Evolutionary conservation across 345 rosid genomes (phyloP), one percentile per base, ranked within the genome.

Genomic region (Salix koriyanagi): DNA sequence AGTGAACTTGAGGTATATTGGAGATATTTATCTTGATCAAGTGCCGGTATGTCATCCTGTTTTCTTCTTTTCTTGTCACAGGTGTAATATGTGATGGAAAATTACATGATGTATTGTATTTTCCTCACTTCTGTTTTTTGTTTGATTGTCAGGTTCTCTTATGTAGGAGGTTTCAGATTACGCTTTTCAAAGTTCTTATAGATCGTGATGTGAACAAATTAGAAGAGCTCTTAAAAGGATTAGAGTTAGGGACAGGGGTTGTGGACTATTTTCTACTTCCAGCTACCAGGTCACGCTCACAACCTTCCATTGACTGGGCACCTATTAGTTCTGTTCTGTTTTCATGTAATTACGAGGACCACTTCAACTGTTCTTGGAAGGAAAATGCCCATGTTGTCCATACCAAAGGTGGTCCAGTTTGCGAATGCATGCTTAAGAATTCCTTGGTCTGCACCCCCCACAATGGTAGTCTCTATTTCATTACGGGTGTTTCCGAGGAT

Each of bases 371-470:
- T 75, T 71, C 85, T 73, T 36, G 71, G 64, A 67, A 65, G 42
- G 78, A 75, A 52, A 70, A 65, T 81, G 82, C 80, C 75, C 74
- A 67, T 74, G 13, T 65, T 70, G 60, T 93, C 32, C 85, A 76
- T 62, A 88, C 94, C 52, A 86, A 85, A 82, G 78, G 75, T 37
- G 96, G 93, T 62, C 76, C 32, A 9, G 76, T 83, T 61, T 90
- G 92, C 80, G 41, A 82, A 19, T 90, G 98, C 78, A 46, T 48
- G 70, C 76, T 91, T 73, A 74, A 81, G 77, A 81, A 92, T 77
- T 91, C 93, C 15, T 75, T 96, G 83, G 91, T 92, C 32, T 86
- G 19, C 82, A 90, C 99, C 1, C 97, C 99, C 6, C 97, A 96
- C 72, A 96, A 83, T 62, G 91, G 89, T 61, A 68, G 52, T 0